phyloP scores from a whole-genome alignment of 805 yeast species.

The Nakazawaea holstii region DNA sequence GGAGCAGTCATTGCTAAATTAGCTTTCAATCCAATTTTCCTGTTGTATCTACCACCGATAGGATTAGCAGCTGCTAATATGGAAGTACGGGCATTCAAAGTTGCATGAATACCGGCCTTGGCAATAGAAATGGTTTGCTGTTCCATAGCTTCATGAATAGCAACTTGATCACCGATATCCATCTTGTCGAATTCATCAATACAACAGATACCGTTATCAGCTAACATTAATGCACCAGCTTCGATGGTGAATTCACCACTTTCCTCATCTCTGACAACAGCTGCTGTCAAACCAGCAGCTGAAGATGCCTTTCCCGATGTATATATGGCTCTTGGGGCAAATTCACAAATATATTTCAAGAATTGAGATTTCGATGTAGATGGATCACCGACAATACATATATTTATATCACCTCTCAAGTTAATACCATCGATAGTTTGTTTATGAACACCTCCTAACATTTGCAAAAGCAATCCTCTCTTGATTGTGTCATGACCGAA shows the following conservation, averaged over 20 bases:
- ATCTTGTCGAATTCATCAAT: conserved; percentile 98
- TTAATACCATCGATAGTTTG: conserved; percentile 90
- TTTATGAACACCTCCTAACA: conserved; percentile 95
- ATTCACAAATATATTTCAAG: conserved; percentile 84
- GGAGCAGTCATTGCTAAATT: conserved; percentile 97
- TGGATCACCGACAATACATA: conserved; percentile 97
- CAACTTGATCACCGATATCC: conserved; percentile 94
- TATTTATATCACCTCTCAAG: conserved; percentile 92
- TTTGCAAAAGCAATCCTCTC: conserved; percentile 83
- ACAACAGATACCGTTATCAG: conserved; percentile 97
- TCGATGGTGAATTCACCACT: conserved; percentile 96
- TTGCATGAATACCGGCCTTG: conserved; percentile 98
- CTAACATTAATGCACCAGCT: conserved; percentile 98
- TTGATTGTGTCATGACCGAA: conserved; percentile 94
- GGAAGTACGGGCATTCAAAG: conserved; percentile 93
- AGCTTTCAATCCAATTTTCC: conserved; percentile 76
- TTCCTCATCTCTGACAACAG: conserved; percentile 95
- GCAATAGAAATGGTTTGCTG: conserved; percentile 98
- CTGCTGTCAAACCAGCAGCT: conserved; percentile 98
- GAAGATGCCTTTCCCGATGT: conserved; percentile 98
- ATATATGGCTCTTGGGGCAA: conserved; percentile 91
- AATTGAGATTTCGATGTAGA: conserved; percentile 96
- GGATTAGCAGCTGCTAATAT: conserved; percentile 99
- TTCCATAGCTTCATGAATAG: conserved; percentile 99
- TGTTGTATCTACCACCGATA: conserved; percentile 91